Percentiles rank a stretch among this genome's conserved stretches.
Evolutionary conservation across 202 grass and related monocot species (phyloP).

Genomic region (Carex arenaria): DNA sequence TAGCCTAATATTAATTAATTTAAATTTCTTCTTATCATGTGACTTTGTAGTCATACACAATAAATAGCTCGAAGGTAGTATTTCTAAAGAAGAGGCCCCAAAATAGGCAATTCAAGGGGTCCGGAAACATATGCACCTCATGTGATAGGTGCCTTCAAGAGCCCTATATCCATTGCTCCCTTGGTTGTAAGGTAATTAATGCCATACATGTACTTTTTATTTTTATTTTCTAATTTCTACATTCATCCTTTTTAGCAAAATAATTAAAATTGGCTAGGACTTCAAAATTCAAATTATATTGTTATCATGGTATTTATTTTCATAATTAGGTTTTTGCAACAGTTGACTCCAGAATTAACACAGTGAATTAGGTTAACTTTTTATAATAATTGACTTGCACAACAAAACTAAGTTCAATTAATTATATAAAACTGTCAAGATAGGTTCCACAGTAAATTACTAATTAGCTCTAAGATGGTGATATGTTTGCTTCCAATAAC

Average conservation of each 20-base stretch:
- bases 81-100: slow-evolving; percentile 97
- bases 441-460: background rate
- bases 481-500: background rate
- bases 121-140: slow-evolving; percentile 91
- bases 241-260: background rate
- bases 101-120: slow-evolving; percentile 94
- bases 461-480: background rate
- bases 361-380: background rate
- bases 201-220: background rate
- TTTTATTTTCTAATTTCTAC: background rate
- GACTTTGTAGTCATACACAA: slow-evolving; percentile 79
- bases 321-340: background rate
- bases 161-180: slow-evolving; percentile 85
- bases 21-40: background rate
- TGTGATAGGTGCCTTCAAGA: slow-evolving; percentile 95
- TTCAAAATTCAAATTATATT: slow-evolving; percentile 1
- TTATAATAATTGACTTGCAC: background rate
- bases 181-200: slow-evolving; percentile 81
- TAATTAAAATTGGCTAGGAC: background rate
- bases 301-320: background rate
- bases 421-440: background rate
- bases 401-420: background rate
- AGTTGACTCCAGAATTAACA: background rate
- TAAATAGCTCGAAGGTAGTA: slow-evolving; percentile 95
- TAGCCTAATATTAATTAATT: background rate